Conservation (phyloP, 495 filamentous ascomycete genomes). For the Tuber melanosporum region DNA sequence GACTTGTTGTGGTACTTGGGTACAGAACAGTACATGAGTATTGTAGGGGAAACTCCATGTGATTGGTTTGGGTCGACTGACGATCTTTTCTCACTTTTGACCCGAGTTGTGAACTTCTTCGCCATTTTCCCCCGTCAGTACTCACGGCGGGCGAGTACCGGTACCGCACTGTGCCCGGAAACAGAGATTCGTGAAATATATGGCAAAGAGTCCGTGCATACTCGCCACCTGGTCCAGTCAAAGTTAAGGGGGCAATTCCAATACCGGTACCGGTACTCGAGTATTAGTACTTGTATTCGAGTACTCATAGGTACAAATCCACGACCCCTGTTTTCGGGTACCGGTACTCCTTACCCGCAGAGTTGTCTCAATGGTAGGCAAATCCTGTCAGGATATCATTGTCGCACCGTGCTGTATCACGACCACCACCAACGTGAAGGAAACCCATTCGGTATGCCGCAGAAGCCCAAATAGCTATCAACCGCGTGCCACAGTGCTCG, state of each 20-base stretch:
- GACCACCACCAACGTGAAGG: neutral
- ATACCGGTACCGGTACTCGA: neutral
- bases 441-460: neutral
- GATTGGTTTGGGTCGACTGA: neutral
- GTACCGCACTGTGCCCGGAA: neutral
- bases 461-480: neutral
- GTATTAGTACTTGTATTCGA: neutral
- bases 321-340: neutral
- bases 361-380: neutral
- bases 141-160: neutral
- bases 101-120: neutral
- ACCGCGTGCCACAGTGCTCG: neutral
- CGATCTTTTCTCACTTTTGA: neutral
- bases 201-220: neutral
- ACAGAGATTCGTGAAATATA: neutral
- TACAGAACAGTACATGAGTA: too few relatives aligned
- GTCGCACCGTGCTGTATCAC: neutral
- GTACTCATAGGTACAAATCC: neutral
- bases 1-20: neutral
- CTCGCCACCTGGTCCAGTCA: neutral
- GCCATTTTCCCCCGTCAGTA: neutral
- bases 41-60: neutral
- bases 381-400: neutral
- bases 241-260: neutral
- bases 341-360: neutral